Evolutionary conservation across 192 early-diverging fungal genomes (phyloP), one percentile per base, ranked within the genome.

Genomic region (Backusella australiensis): DNA sequence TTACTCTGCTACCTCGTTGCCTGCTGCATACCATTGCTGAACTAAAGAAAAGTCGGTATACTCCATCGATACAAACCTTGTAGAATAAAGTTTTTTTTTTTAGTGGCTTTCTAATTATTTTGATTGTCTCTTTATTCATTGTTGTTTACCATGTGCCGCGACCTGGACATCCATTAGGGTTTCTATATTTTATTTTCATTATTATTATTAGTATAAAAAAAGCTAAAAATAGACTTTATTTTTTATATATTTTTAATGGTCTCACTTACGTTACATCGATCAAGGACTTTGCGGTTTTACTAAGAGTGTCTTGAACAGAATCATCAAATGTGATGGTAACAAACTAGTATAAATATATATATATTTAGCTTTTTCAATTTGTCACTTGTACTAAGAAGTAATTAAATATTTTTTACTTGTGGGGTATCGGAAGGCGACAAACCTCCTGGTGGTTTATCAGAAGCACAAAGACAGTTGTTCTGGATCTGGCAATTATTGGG

Each of bases 291-390:
- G 78, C 82, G 2, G 82, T 80, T n/a, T 71, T 52, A 1, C 56
- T 34, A 9, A 83, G 53, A 6, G 38, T 36, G 3, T 72, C 67
- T 53, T 89, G 87, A 75, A 93, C 68, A 11, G 90, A 82, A 80
- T 93, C 91, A 67, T 93, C 91, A 80, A 85, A 91, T 4, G 91
- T 90, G 6, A 90, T 39, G 8, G 80, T 80, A 41, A 89, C 76
- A 78, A 90, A 88, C 77, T 90, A n/a, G 26, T 21, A n/a, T 12
- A 8, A 8, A 41, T 23, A 23, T 21, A 32, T 49, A 39, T 73
- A 11, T 23, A 6, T n/a, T 34, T 52, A 9, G 14, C 15, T 39
- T 39, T 39, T 36, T 32, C 29, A 32, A 32, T 32, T 32, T 32
- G 29, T 32, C 29, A 32, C 29, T 32, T 32, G 29, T 32, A 32